Evolutionary conservation across 106 monocot genomes (phyloP), one percentile per base, ranked within the genome.

Genomic region (Phalaenopsis equestris): DNA sequence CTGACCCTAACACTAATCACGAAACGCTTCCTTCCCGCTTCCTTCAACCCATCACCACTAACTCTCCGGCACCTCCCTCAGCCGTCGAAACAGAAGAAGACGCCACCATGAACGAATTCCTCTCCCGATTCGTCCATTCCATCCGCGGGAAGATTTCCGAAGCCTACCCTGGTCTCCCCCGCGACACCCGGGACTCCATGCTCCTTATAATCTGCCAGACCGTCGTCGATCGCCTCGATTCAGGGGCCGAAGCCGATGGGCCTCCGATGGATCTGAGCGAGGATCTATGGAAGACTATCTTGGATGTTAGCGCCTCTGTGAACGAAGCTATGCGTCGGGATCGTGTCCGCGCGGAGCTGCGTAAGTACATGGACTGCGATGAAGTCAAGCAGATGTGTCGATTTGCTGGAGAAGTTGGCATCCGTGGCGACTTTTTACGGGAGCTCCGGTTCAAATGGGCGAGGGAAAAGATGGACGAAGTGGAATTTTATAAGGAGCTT

Each of bases 401-500:
- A 47, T 99, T 99, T 64, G 98, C 98, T 0, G 79, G 57, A 1
- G 98, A 99, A 56, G 79, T 90, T 1, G 98, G 98, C 83, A 86
- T 99, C 45, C 89, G 89, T 0, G 94, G 98, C 0, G 84, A 86
- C 15, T 81, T 99, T 77, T 82, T 99, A 58, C 77, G 89, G 64
- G 91, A 99, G 84, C 84, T 99, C 57, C 83, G 98, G 70, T 94
- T 94, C 83, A 99, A 99, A 79, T 94, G 98, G 94, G 98, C 98
- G 2, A 65, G 84, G 7, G 92, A 94, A 81, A 95, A 93, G 82
- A 67, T 92, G 45, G 98, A 92, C 58, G 94, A 94, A 57, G 90
- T 88, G 39, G 90, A 94, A 72, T 92, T 89, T 78, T 87, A 89
- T 76, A 70, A 87, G 1, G 76, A 82, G 43, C 77, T 91, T 36